Evolutionary conservation across 2,329 filamentous ascomycete genomes (phyloP).

Genomic region (Chalaropsis thielavioides): DNA sequence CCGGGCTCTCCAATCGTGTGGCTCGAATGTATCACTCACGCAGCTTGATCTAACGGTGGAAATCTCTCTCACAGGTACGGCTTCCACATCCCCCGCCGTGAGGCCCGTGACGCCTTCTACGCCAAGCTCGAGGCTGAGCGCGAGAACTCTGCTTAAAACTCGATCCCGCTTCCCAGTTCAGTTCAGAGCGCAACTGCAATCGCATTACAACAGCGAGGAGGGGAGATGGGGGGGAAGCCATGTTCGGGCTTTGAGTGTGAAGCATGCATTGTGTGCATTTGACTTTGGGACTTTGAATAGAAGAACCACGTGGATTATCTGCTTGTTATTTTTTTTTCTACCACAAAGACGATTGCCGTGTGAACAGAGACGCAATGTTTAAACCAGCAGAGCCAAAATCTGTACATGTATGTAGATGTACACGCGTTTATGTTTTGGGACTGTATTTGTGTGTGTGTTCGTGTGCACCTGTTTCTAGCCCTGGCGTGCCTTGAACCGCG

Average conservation of each 20-base stretch:
- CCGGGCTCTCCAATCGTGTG: too few relatives aligned
- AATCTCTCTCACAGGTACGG: constrained; percentile 37
- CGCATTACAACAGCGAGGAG: not conserved
- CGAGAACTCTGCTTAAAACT: constrained; percentile 24
- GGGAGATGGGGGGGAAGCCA: not conserved
- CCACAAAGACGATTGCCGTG: not conserved
- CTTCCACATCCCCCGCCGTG: constrained; percentile 46
- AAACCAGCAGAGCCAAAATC: not conserved
- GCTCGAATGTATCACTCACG: not conserved
- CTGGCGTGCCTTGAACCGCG: constrained; percentile 9
- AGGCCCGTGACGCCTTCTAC: constrained; percentile 45
- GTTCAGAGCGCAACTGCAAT: not conserved
- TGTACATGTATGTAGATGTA: not conserved
- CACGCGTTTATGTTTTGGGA: not conserved
- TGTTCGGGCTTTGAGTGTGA: not conserved
- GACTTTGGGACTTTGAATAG: not conserved
- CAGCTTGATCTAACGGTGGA: not conserved
- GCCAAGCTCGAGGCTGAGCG: constrained; percentile 43
- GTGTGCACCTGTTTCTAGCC: not conserved
- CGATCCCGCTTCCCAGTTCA: not conserved
- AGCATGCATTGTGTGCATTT: constrained; percentile 6
- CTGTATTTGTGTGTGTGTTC: not conserved
- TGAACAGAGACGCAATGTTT: not conserved
- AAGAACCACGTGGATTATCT: not conserved
- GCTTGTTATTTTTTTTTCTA: not conserved